A percentile compares a stretch with the other conserved stretches of the same genome.
phyloP scores from a whole-genome alignment of 2,329 filamentous ascomycete genomes.

The Alternaria conjuncta region DNA sequence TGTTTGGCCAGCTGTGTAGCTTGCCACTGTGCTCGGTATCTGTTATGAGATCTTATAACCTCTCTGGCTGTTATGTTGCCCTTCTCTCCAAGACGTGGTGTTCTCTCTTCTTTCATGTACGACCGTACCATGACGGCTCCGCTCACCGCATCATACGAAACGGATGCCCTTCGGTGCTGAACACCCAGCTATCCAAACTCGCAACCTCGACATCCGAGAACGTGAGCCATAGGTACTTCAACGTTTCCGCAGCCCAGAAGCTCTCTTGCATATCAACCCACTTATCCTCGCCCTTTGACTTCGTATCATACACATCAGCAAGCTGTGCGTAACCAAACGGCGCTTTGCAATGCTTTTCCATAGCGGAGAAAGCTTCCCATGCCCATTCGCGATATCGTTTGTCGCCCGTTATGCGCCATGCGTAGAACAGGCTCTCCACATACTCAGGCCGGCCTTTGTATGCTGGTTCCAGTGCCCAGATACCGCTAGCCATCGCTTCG shows the following conservation, averaged over 20 bases:
- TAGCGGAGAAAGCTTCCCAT: slow-evolving; percentile 49
- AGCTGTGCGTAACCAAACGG: slow-evolving; percentile 49
- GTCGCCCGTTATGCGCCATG: slow-evolving; percentile 51
- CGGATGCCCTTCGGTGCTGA: slow-evolving; percentile 53
- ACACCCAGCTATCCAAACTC: slow-evolving; percentile 52
- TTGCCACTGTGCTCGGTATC: neutral
- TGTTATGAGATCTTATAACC: neutral
- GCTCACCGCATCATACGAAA: slow-evolving; percentile 48
- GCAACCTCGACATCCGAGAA: slow-evolving; percentile 46
- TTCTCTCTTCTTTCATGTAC: neutral
- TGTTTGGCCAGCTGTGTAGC: neutral
- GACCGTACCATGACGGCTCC: neutral
- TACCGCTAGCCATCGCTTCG: slow-evolving; percentile 39
- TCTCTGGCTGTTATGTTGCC: neutral
- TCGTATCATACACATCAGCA: slow-evolving; percentile 41
- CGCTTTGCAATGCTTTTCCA: slow-evolving; percentile 48
- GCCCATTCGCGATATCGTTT: slow-evolving; percentile 50
- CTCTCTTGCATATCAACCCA: slow-evolving; percentile 50
- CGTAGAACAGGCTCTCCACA: slow-evolving; percentile 50
- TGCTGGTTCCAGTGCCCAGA: slow-evolving; percentile 42
- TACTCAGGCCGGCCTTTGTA: slow-evolving; percentile 51
- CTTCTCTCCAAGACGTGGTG: neutral
- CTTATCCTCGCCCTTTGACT: slow-evolving; percentile 23
- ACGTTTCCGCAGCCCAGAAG: slow-evolving; percentile 50
- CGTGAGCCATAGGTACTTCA: slow-evolving; percentile 52